Percentiles rank a stretch among this genome's conserved stretches.
phyloP scores from a whole-genome alignment of 768 basidiomycete genomes.

The Myochromella boudieri region DNA sequence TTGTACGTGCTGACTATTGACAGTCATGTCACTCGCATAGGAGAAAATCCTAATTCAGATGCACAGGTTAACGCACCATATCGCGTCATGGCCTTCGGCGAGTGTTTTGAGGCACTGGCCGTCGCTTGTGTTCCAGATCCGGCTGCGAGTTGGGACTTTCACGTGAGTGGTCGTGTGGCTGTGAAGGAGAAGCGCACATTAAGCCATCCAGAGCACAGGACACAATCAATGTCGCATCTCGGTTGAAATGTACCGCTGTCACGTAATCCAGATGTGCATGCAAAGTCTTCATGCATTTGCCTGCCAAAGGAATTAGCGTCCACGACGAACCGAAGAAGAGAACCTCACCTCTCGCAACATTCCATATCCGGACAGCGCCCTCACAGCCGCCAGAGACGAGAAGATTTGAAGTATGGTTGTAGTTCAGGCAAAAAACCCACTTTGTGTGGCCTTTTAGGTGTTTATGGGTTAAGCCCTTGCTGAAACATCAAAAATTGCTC shows the following conservation, averaged over 20 bases:
- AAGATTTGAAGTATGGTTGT: slow-evolving; percentile 83
- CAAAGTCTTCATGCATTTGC: slow-evolving; percentile 80
- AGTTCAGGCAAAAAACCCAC: slow-evolving; percentile 91
- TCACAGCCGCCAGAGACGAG: slow-evolving; percentile 93
- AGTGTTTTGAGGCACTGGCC: slow-evolving; percentile 97
- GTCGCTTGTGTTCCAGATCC: slow-evolving; percentile 91
- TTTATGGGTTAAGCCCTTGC: slow-evolving; percentile 69
- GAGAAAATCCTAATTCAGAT: not conserved
- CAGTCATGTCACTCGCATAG: too few species aligned
- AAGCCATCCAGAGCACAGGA: slow-evolving; percentile 92
- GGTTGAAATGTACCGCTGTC: slow-evolving; percentile 91
- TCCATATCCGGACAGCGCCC: slow-evolving; percentile 92
- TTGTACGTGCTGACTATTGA: slow-evolving; percentile 81
- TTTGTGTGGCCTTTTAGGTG: slow-evolving; percentile 80
- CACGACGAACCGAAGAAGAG: slow-evolving; percentile 2
- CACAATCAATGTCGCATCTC: slow-evolving; percentile 88
- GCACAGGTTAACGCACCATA: slow-evolving; percentile 57
- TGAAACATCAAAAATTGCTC: slow-evolving; percentile 9
- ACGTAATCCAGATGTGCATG: slow-evolving; percentile 95
- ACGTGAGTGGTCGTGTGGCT: too few species aligned
- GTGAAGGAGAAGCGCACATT: slow-evolving; percentile 62
- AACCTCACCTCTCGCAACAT: slow-evolving; percentile 68
- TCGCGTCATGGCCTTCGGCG: slow-evolving; percentile 83
- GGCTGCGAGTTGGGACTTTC: slow-evolving; percentile 50
- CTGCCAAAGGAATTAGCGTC: slow-evolving; percentile 37